Base-by-base conservation (phyloP, 2,329 filamentous ascomycete genomes). In the Diaporthe nobilis region DNA sequence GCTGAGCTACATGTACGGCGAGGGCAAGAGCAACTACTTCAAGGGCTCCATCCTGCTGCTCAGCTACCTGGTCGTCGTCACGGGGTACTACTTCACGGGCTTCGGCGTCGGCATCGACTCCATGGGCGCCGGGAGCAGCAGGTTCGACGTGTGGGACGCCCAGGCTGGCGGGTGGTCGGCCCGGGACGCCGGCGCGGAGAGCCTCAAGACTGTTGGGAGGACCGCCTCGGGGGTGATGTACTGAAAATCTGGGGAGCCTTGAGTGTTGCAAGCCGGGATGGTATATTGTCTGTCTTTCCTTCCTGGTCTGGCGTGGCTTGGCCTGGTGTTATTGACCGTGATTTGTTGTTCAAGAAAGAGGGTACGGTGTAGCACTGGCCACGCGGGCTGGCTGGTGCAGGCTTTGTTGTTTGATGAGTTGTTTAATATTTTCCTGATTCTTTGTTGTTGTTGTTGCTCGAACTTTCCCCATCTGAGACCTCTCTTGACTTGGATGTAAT, bases 1-100 rank as follows among this genome's bases (percentile, higher is more conserved):
- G 74, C 91, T 99, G 79, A 98, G 95, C 81, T 98, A 98, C 87
- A 96, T 99, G 88, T 98, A 98, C 80, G 95, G 96, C 71, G 97
- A 99, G 86, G 97, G 97, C 55, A 99, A 99, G 91, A 98, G 96
- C 88, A 99, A 99, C 85, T 99, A 99, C 85, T 99, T 99, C 91
- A 99, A 99, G 87, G 97, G 97, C 71, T 98, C 95, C 78, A 98
- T 98, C 80, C 88, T 99, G 71, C 92, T 98, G 78, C 87, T 99
- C 70, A 97, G 95, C 47, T 99, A 99, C 83, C 85, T 98, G 34
- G 97, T 98, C 39, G 95, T 99, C 67, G 88, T 98, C 39, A 91
- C 95, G 60, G 97, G 97, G 1, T 99, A 97, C 87, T 98, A 95
- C 85, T 94, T 98, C 76, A 95, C 95, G 71, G 88, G 91, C 39